phyloP scores from a whole-genome alignment of 2,329 filamentous ascomycete species.

The Beauveria rudraprayagi region DNA sequence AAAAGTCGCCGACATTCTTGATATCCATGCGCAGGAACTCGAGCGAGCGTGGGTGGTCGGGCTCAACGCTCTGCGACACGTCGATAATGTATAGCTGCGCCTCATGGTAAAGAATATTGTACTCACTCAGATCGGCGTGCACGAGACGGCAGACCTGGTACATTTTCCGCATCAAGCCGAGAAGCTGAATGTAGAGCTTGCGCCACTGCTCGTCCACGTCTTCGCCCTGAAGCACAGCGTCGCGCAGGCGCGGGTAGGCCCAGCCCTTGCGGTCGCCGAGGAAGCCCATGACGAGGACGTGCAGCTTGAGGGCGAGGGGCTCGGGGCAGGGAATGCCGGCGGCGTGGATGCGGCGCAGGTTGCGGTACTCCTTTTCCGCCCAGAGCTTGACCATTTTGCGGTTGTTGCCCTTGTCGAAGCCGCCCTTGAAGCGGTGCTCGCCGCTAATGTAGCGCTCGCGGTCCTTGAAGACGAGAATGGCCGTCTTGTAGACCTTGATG shows the following conservation, averaged over 20 bases:
- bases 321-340: constrained; percentile 87
- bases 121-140: constrained; percentile 95
- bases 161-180: constrained; percentile 84
- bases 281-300: constrained; percentile 93
- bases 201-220: constrained; percentile 67
- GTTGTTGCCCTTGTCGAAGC: constrained; percentile 91
- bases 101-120: constrained; percentile 89
- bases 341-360: constrained; percentile 73
- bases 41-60: constrained; percentile 84
- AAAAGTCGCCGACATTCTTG: constrained; percentile 93
- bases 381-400: constrained; percentile 96
- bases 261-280: constrained; percentile 80
- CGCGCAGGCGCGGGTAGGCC: constrained; percentile 80
- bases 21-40: constrained; percentile 98
- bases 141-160: constrained; percentile 89
- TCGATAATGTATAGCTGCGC: constrained; percentile 86
- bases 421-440: constrained; percentile 83
- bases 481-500: constrained; percentile 98
- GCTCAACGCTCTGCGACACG: constrained; percentile 94
- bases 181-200: constrained; percentile 69
- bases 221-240: constrained; percentile 65
- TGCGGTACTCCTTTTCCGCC: constrained; percentile 98
- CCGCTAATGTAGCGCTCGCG: constrained; percentile 91
- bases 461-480: constrained; percentile 96
- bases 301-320: constrained; percentile 80